Base-by-base conservation (phyloP, 176 grass and related monocot species). In the Carex scoparia region DNA sequence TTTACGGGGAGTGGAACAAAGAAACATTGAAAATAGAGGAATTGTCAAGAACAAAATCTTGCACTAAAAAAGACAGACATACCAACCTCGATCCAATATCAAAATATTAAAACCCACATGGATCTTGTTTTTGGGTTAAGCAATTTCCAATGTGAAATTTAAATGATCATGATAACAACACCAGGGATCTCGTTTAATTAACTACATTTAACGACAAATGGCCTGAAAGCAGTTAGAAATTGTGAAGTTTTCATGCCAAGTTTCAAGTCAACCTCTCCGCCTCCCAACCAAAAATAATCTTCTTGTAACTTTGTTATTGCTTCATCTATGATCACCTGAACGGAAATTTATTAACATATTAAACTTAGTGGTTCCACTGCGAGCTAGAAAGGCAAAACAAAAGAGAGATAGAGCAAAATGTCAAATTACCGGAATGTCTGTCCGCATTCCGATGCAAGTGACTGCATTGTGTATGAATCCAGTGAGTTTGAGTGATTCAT, bases 241-340 rank as follows among this genome's bases (percentile, higher is more conserved):
- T 95, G 87, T 14, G 96, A 89, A 78, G 90, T 99, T 78, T 87
- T 79, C 79, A 99, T 79, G 49, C 96, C 88, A 27, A 99, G 91
- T 90, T 99, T 99, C 31, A 95, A 92, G 84, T 99, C 90, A 82
- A 99, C 90, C 85, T 99, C 91, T 58, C 93, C 93, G 78, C 93
- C 93, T 19, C 96, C 96, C 86, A 99, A 79, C 93, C 93, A 95
- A 76, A 99, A 99, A 89, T 90, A 99, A 84, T 92, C 87, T 69
- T 89, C 90, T 71, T 91, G 84, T 86, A 95, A 58, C 84, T 92
- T 95, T 53, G 91, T 87, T 79, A 99, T 95, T 66, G 91, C 96
- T 94, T 99, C 96, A 84, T 95, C 96, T 80, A 99, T 82, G 81
- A 99, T 94, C 49, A 99, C 90, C 93, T 95, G 85, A 82, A 61